Evolutionary conservation across 306 rosid species (phyloP), one percentile per base, ranked within the genome.

Genomic region (Betula pendula): DNA sequence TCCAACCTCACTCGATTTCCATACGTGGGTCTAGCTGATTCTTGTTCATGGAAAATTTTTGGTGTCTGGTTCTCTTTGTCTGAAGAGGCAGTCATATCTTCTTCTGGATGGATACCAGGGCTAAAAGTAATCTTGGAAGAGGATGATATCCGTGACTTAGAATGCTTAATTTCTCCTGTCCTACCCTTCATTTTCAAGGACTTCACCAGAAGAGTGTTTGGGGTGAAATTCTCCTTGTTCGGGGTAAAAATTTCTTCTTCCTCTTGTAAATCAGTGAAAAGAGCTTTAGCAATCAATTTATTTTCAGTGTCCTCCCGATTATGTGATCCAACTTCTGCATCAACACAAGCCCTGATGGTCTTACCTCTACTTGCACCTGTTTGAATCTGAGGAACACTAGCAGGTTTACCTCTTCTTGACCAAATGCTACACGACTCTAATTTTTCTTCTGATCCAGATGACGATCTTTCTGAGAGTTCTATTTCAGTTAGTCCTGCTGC

Each of bases 391-490:
- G 87, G 86, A 78, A 81, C 90, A 84, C 88, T 88, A 43, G 77
- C 81, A 84, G 85, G 86, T 86, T 85, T 90, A 69, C 89, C 93
- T 77, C 91, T 89, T 83, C 88, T 90, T 52, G 85, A 84, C 96
- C 91, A 86, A 85, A 84, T 80, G 79, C 83, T 88, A 45, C 58
- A 43, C 68, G 48, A 70, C 80, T 72, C 43, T 53, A 79, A 49
- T 49, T 72, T 74, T 71, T 78, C 77, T 69, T 84, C 82, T 2
- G 71, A 50, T 74, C 79, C 72, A 52, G 78, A 40, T 45, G 70
- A 69, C 71, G 74, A 22, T 35, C 62, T 76, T 74, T 74, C 84
- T 8, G 38, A 58, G 55, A 42, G 60, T 74, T 80, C 72, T 78
- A 52, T 65, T 76, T 72, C 82, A 87, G 82, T 62, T 66, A 56